Base-by-base conservation (phyloP, 805 yeast genomes). In the Huiozyma sinensis region DNA sequence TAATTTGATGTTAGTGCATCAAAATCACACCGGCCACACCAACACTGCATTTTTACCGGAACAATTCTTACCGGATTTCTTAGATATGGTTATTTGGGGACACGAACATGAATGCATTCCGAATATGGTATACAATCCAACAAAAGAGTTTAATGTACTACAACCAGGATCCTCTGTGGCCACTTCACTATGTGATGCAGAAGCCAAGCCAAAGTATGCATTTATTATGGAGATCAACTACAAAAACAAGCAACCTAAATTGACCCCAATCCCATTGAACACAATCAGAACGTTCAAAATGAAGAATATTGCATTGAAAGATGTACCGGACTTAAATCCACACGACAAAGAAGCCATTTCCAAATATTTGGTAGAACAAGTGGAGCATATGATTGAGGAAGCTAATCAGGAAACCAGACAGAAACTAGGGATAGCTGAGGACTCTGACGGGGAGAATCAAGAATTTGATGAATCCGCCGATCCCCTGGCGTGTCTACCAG, bases 131-230 rank as follows among this genome's bases (percentile, higher is more conserved):
- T 68, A 68, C 38, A 81, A 82, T 53, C 55, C 66, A 1, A 47
- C 54, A 5, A 75, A 72, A 47, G 82, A 81, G 1, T 87, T 90
- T 56, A 77, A 77, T 44, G 87, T 88, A 0, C 69, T 92, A 34
- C 96, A 88, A 58, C 92, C 95, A 0, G 98, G 98, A 0, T 85
- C 95, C 1, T 83, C 95, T 0, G 83, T 92, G 12, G 97, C 95
- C 0, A 92, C 98, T 0, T 81, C 95, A 2, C 67, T 92, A 27
- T 76, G 84, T 47, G 92, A 83, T 43, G 94, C 90, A 8, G 98
- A 92, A 58, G 75, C 86, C 0, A 70, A 76, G 11, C 76, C 72
- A 32, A 92, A 92, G 58, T 73, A 78, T 57, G 89, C 80, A 0
- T 89, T 83, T 44, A 68, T 92, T 2, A 51, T 92, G 48, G 77